A percentile compares a stretch with the other conserved stretches of the same genome.
These are phyloP conservation scores for Conticribra weissflogii DNA, from an alignment of 108 stramenopile genomes.

Conservation along the genomic window DNA sequence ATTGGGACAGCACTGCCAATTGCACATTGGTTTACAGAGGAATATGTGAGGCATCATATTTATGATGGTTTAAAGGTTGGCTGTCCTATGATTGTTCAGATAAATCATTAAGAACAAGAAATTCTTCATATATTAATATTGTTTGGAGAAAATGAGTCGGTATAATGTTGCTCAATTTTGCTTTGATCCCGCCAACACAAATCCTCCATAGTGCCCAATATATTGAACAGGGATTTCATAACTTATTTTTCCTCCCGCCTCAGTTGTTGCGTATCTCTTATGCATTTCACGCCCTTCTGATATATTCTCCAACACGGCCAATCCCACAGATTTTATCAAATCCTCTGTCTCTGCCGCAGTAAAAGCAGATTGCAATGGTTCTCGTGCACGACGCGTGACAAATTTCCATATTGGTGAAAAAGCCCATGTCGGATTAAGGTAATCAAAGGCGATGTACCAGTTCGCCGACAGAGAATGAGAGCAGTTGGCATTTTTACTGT, in stretches of 20 bases:
- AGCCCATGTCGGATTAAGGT: conserved; percentile 1
- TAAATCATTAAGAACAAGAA: not conserved
- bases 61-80: conserved; percentile 22
- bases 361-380: not conserved
- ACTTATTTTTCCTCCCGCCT: not conserved
- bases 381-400: not conserved
- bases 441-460: conserved; percentile 9
- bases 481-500: not conserved
- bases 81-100: not conserved
- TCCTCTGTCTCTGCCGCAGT: not conserved
- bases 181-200: conserved; percentile 4
- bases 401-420: not conserved
- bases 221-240: not conserved
- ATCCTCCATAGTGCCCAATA: conserved; percentile 3
- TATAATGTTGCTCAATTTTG: not conserved
- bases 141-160: too few species aligned
- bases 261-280: not conserved
- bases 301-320: conserved; percentile 2
- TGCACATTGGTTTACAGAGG: conserved; percentile 62
- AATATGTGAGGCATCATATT: conserved; percentile 33
- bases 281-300: not conserved
- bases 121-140: not conserved
- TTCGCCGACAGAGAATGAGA: not conserved
- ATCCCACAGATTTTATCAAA: not conserved
- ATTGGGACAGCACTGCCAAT: conserved; percentile 55